Base-by-base conservation (phyloP, 1,284 basidiomycete genomes). In the Grifola frondosa region DNA sequence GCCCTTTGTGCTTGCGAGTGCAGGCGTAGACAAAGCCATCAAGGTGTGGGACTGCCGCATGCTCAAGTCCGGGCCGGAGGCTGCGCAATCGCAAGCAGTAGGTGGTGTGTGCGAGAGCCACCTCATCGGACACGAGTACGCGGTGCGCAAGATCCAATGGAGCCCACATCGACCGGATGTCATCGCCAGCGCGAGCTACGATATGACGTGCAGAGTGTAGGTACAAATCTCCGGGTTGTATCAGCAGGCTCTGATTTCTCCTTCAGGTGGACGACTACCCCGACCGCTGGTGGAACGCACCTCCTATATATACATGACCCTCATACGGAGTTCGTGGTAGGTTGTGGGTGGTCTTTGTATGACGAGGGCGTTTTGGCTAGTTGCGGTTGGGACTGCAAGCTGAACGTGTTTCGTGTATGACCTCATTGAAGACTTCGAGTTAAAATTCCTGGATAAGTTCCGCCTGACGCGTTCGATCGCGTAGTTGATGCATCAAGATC, bases 301-400 rank as follows among this genome's bases (percentile, higher is more conserved):
- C 66, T 91, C 20, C 57, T 84, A 37, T 68, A 81, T 47, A 81
- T 92, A 24, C 88, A 96, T 59, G 84, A 91, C 61, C 71, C 80
- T 6, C 96, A 99, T 62, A 93, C 91, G 3, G 96, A 98, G 67
- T 99, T 99, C 64, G 92, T 96, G 15, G 89, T 91, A 35, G 93
- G 91, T 0, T 84, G 91, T 51, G 78, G 78, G 16, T 99, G 96
- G 96, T 88, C 88, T 13, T 58, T 90, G 55, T 96, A 88, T 53
- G 89, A 96, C 42, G 83, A 89, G 53, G 89, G 89, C 1, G 60
- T 93, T 13, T 58, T 97, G 40, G 93, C 91, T 16, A 93, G 83
- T 52, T 93, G 88, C 59, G 83, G 88, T 37, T 97, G 94, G 95
- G 94, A 97, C 56, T 80, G 84, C 55, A 80, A 83, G 65, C 67